These are phyloP conservation scores for Hortaea sp. DNA, from an alignment of 2,329 filamentous ascomycete species.

Conservation along the genomic window DNA sequence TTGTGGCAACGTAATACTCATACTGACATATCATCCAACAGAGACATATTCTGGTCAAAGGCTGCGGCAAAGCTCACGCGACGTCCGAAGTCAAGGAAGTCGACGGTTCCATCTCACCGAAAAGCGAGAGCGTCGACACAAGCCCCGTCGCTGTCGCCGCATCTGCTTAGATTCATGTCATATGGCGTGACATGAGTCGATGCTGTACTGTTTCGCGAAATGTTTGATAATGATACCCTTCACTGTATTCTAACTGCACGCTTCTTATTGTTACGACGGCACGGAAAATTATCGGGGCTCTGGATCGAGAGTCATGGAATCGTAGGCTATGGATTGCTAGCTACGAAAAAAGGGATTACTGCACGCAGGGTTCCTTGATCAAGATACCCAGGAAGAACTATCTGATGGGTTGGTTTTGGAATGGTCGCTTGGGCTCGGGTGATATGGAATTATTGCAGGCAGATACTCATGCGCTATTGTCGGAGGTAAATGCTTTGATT, in stretches of 20 bases:
- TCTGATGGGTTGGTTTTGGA: no score
- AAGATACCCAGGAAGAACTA: no score
- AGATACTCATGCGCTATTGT: no score
- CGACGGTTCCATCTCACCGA: slow-evolving; percentile 26
- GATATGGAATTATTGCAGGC: no score
- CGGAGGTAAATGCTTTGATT: no score
- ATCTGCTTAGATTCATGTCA: background rate
- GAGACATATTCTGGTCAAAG: slow-evolving; percentile 59
- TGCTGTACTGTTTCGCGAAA: no score
- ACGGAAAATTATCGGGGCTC: background rate
- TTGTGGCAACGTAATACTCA: background rate
- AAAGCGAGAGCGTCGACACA: slow-evolving; percentile 22
- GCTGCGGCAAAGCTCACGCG: slow-evolving; percentile 47
- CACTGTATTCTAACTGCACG: background rate
- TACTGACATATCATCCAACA: slow-evolving; percentile 30
- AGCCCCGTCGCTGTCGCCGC: slow-evolving; percentile 15
- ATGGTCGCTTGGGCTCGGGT: no score
- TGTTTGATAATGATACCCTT: background rate
- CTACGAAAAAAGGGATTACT: no score
- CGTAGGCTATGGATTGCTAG: no score
- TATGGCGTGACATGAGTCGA: no score
- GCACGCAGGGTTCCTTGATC: no score
- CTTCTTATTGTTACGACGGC: background rate
- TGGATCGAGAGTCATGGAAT: no score
- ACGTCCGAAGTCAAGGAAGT: slow-evolving; percentile 26